Evolutionary conservation across 345 rosid species (phyloP).

Genomic region (Euphorbia peplus): DNA sequence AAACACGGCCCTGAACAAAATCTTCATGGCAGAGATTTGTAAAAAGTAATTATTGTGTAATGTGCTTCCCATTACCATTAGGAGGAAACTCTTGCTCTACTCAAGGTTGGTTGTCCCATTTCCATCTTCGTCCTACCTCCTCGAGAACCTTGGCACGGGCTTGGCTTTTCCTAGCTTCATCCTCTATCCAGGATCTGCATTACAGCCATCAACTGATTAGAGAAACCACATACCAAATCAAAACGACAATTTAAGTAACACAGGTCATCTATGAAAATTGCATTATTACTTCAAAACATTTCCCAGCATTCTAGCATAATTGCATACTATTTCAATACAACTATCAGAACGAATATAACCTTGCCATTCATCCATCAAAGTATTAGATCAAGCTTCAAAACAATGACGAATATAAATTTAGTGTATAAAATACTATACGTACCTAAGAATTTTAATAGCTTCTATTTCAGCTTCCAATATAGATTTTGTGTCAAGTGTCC

Average conservation of each 20-base stretch:
- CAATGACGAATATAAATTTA: not conserved
- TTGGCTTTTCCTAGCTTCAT: constrained; percentile 86
- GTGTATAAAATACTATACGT: constrained; percentile 12
- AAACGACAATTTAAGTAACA: not conserved
- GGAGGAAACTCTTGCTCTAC: not conserved
- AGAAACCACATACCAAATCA: not conserved
- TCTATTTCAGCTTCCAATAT: constrained; percentile 72
- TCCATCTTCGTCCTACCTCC: constrained; percentile 87
- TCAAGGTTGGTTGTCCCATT: constrained; percentile 57
- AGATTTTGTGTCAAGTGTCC: constrained; percentile 55
- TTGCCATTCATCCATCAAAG: not conserved
- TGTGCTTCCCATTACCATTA: too few species aligned
- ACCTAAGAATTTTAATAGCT: constrained; percentile 82
- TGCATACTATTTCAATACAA: not conserved
- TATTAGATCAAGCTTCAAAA: not conserved
- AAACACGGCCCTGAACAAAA: not conserved
- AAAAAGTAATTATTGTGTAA: not conserved
- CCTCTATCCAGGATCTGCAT: constrained; percentile 90
- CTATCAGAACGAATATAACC: not conserved
- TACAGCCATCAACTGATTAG: constrained; percentile 10
- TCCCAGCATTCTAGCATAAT: not conserved
- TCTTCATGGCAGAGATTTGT: too few species aligned
- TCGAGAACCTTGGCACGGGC: constrained; percentile 82
- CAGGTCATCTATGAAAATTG: not conserved
- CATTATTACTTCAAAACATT: not conserved